These are phyloP conservation scores for Pseudohalonectria lignicola DNA, from an alignment of 2,329 filamentous ascomycete genomes.

Conservation along the genomic window DNA sequence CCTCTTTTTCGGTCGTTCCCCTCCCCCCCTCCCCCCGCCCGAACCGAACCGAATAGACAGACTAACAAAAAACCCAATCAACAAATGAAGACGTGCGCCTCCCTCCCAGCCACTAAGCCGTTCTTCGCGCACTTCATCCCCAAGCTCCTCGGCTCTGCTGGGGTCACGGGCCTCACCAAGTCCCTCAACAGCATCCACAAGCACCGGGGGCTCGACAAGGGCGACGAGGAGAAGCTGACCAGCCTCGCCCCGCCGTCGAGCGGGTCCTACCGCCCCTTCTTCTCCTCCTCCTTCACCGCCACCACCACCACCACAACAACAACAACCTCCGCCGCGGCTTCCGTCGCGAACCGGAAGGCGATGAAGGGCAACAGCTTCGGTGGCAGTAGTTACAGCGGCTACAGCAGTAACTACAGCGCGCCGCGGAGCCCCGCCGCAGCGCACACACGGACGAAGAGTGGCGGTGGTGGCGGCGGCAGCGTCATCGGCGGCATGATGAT, in stretches of 20 bases:
- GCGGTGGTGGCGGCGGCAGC: too few species aligned
- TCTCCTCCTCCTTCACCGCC: neutral
- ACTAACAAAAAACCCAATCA: neutral
- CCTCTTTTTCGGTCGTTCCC: too few species aligned
- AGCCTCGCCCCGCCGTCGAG: neutral
- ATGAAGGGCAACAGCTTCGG: too few species aligned
- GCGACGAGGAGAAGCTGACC: neutral
- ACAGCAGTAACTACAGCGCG: too few species aligned
- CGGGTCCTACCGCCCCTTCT: neutral
- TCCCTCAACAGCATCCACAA: constrained; percentile 4
- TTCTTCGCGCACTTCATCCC: constrained; percentile 28
- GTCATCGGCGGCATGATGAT: too few species aligned
- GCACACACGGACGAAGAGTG: too few species aligned
- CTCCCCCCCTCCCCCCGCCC: too few species aligned
- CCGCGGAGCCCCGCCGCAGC: too few species aligned
- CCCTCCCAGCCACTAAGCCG: constrained; percentile 30
- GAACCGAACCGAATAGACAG: too few species aligned
- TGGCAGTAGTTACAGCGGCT: too few species aligned
- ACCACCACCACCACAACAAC: neutral
- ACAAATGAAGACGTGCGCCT: constrained; percentile 27
- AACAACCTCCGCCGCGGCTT: neutral
- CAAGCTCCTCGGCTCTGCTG: constrained; percentile 9
- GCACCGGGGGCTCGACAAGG: neutral
- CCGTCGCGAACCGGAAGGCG: too few species aligned
- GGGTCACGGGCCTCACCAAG: constrained; percentile 4